phyloP scores from a whole-genome alignment of 805 yeast species.

The Teunomyces stri region DNA sequence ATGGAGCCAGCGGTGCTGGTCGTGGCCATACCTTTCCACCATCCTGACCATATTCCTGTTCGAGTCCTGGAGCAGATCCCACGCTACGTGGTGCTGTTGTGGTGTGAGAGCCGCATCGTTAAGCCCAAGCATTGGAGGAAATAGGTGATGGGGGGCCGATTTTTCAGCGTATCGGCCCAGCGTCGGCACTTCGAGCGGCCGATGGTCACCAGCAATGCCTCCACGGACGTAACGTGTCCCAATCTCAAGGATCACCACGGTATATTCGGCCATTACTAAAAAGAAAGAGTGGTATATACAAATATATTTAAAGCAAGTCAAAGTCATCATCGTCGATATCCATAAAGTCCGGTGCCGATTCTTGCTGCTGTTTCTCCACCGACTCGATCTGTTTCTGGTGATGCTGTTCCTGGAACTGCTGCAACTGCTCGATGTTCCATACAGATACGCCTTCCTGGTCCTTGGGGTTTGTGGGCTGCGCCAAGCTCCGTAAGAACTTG shows the following conservation, averaged over 20 bases:
- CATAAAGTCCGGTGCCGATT: conserved; percentile 38
- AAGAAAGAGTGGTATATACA: neutral
- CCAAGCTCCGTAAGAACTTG: conserved; percentile 86
- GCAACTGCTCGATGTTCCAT: conserved; percentile 76
- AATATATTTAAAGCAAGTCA: conserved; percentile 22
- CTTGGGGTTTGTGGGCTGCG: conserved; percentile 86
- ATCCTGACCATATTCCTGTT: neutral
- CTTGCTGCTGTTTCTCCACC: conserved; percentile 15
- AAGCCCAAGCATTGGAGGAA: conserved; percentile 20
- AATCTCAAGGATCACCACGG: conserved; percentile 17
- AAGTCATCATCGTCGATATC: conserved; percentile 48
- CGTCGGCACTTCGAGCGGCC: conserved; percentile 10
- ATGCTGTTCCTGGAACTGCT: conserved; percentile 56
- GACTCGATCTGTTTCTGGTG: conserved; percentile 33
- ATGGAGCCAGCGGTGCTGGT: conserved; percentile 10
- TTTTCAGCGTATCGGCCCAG: conserved; percentile 1
- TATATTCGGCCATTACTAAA: conserved; percentile 4
- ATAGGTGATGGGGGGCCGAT: neutral
- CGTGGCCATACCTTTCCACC: conserved; percentile 11
- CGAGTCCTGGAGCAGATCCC: neutral
- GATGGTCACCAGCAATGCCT: conserved; percentile 26
- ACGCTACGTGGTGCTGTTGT: conserved; percentile 11
- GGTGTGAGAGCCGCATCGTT: conserved; percentile 18
- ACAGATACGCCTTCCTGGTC: conserved; percentile 95
- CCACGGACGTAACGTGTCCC: conserved; percentile 18